Percentiles rank a stretch among this genome's conserved stretches.
Evolutionary conservation across 768 basidiomycete species (phyloP).

Genomic region (Mycena vulgaris): DNA sequence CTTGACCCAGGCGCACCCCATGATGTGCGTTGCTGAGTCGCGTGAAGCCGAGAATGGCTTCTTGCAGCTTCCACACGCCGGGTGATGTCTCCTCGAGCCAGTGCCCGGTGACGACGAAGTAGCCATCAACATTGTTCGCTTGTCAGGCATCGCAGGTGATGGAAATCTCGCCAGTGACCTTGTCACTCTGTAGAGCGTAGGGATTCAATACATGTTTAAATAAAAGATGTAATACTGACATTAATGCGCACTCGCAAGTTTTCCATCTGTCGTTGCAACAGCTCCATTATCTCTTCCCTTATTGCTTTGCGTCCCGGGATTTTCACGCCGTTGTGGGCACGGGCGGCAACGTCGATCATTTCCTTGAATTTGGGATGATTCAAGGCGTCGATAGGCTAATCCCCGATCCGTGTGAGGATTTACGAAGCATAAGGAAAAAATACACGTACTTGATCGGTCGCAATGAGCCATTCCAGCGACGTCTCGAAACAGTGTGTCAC

Average conservation of each 20-base stretch:
- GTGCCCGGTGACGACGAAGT: constrained; percentile 54
- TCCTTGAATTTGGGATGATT: not conserved
- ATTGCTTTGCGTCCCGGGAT: constrained; percentile 45
- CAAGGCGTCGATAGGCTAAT: not conserved
- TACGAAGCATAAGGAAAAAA: not conserved
- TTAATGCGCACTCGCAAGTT: not conserved
- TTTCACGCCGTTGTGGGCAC: constrained; percentile 47
- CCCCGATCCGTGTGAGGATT: not conserved
- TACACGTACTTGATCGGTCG: constrained; percentile 39
- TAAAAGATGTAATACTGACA: not conserved
- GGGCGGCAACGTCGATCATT: constrained; percentile 46
- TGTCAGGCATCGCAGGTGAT: constrained; percentile 59
- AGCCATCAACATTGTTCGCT: constrained; percentile 52
- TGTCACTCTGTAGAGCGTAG: constrained; percentile 28
- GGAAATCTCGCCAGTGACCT: constrained; percentile 43
- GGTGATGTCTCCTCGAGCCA: constrained; percentile 46
- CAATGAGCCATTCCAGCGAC: constrained; percentile 47
- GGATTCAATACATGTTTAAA: not conserved
- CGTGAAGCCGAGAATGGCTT: constrained; percentile 18
- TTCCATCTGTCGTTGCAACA: constrained; percentile 34
- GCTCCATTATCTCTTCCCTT: constrained; percentile 42
- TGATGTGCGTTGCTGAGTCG: constrained; percentile 35
- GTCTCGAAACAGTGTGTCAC: constrained; percentile 33
- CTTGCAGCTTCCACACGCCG: constrained; percentile 45
- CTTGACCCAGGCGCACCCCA: constrained; percentile 50